Percentiles rank a stretch among this genome's conserved stretches.
phyloP scores from a whole-genome alignment of 495 filamentous ascomycete species.

The Echria macrotheca region DNA sequence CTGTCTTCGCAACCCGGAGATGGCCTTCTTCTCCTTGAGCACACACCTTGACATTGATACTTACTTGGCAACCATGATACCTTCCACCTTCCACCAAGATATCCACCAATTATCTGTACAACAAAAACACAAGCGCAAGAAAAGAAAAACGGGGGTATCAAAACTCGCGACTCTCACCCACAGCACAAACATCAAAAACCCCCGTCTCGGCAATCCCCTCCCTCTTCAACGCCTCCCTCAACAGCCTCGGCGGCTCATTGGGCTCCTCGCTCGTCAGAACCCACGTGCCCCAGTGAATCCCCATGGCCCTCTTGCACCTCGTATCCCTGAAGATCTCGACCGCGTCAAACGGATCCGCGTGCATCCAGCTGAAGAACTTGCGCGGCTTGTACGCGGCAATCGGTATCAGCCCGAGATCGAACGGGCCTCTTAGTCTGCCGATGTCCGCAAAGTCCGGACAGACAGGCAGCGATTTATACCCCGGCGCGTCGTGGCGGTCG shows the following conservation, averaged over 20 bases:
- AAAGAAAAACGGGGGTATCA: conserved; percentile 18
- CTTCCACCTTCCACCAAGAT: no score
- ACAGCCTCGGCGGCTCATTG: conserved; percentile 69
- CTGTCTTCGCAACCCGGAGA: no score
- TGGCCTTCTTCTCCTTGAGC: no score
- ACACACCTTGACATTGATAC: no score
- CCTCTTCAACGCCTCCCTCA: conserved; percentile 65
- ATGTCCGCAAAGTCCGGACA: conserved; percentile 88
- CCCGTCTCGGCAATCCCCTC: conserved; percentile 65
- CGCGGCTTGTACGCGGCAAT: conserved; percentile 90
- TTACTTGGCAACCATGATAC: no score
- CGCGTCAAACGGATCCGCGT: conserved; percentile 82
- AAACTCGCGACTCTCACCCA: conserved; percentile 79
- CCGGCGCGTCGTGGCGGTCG: conserved; percentile 70
- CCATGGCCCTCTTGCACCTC: conserved; percentile 73
- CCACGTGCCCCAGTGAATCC: conserved; percentile 91
- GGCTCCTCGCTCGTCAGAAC: conserved; percentile 79
- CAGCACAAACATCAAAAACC: conserved; percentile 77
- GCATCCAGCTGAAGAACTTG: conserved; percentile 68
- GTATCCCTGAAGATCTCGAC: conserved; percentile 91
- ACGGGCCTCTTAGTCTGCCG: conserved; percentile 73
- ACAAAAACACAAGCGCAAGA: no score
- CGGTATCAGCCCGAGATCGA: conserved; percentile 90
- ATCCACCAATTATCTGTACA: no score
- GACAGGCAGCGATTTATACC: conserved; percentile 59